Evolutionary conservation across 352 stramenopile species (phyloP).

Genomic region (Phytopythium mirpurense): DNA sequence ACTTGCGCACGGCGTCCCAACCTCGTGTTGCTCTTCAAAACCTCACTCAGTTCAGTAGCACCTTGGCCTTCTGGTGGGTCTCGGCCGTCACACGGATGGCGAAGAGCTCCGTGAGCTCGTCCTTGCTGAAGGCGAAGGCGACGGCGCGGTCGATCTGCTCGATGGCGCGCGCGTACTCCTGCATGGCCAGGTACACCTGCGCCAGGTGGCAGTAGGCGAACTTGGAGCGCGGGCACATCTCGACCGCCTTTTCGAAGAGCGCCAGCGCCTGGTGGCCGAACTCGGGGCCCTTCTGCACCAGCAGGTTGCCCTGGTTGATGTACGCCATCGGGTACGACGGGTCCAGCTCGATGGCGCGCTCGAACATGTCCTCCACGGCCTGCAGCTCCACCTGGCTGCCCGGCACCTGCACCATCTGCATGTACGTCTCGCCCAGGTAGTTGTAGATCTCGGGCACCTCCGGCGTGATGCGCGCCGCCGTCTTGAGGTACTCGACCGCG

Average conservation of each 20-base stretch:
- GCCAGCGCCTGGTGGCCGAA: conserved; percentile 63
- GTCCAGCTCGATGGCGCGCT: conserved; percentile 76
- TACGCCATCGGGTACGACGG: conserved; percentile 83
- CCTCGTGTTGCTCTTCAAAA: background rate
- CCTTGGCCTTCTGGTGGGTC: conserved; percentile 65
- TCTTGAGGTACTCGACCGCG: conserved; percentile 61
- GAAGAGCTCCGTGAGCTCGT: conserved; percentile 77
- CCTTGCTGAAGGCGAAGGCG: conserved; percentile 59
- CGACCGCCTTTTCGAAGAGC: conserved; percentile 73
- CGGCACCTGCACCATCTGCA: conserved; percentile 70
- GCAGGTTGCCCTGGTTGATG: conserved; percentile 80
- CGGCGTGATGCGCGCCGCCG: conserved; percentile 56
- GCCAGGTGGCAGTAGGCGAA: conserved; percentile 79
- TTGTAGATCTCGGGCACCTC: conserved; percentile 83
- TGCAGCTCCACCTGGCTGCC: conserved; percentile 44
- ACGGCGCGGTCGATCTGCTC: conserved; percentile 80
- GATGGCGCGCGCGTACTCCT: conserved; percentile 71
- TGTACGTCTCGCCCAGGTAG: conserved; percentile 84
- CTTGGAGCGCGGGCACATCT: conserved; percentile 77
- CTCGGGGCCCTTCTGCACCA: conserved; percentile 71
- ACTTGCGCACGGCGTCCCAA: background rate
- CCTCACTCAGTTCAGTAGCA: conserved; percentile 44
- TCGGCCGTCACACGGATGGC: conserved; percentile 73
- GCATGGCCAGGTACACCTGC: conserved; percentile 85
- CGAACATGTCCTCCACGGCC: conserved; percentile 70